These are phyloP conservation scores for Colletotrichum costaricense DNA, from an alignment of 2,329 filamentous ascomycete species.

Conservation along the genomic window DNA sequence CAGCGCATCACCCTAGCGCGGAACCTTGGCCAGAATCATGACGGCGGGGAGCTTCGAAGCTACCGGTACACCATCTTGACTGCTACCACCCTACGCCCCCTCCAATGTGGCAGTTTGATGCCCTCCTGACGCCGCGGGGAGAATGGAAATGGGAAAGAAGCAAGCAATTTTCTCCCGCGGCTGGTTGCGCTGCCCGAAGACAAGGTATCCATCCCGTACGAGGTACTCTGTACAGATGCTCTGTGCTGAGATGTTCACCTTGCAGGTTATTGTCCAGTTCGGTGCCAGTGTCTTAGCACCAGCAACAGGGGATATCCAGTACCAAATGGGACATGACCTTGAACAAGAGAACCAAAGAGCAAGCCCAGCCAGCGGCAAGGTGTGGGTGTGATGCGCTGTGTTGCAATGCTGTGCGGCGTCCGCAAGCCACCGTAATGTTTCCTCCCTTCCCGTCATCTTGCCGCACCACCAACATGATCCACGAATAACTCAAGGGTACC, in stretches of 20 bases:
- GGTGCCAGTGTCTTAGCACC: background rate
- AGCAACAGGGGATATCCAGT: too few relatives aligned
- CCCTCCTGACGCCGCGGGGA: too few relatives aligned
- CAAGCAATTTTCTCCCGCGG: background rate
- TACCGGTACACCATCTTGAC: background rate
- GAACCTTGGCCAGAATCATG: slow-evolving; percentile 12
- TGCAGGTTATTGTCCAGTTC: background rate
- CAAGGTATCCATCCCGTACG: background rate
- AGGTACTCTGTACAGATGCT: background rate
- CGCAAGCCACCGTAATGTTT: slow-evolving; percentile 29
- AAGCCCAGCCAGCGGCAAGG: background rate
- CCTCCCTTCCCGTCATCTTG: slow-evolving; percentile 21
- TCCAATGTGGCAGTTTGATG: background rate
- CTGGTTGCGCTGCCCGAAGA: background rate
- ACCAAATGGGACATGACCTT: too few relatives aligned
- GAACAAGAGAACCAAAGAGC: background rate
- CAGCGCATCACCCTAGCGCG: background rate
- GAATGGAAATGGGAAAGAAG: background rate
- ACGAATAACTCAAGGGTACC: background rate
- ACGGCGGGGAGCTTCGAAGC: background rate
- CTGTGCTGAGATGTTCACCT: background rate
- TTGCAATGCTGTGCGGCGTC: background rate
- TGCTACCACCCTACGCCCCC: background rate
- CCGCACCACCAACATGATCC: slow-evolving; percentile 21
- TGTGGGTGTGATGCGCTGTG: background rate